phyloP scores from a whole-genome alignment of 2,329 filamentous ascomycete species.

The Sporothrix humicola region DNA sequence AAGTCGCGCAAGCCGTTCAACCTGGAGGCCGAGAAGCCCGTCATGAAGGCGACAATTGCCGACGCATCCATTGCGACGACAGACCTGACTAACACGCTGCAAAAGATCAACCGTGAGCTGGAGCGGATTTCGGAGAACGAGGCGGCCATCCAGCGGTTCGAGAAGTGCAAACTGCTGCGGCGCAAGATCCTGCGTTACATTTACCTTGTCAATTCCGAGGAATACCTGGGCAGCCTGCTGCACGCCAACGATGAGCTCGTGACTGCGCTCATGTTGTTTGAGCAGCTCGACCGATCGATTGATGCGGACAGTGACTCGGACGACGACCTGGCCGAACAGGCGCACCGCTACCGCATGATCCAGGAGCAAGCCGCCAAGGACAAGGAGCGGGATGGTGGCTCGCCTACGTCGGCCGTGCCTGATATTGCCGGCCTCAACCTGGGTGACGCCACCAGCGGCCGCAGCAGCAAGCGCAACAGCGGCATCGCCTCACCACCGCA shows the following conservation, averaged over 20 bases:
- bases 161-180: slow-evolving; percentile 83
- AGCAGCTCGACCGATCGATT: slow-evolving; percentile 87
- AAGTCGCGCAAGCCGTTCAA: slow-evolving; percentile 73
- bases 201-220: slow-evolving; percentile 85
- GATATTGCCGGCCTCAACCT: slow-evolving; percentile 56
- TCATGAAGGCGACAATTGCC: slow-evolving; percentile 87
- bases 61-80: slow-evolving; percentile 89
- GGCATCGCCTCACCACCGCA: slow-evolving; percentile 19
- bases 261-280: slow-evolving; percentile 88
- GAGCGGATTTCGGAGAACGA: slow-evolving; percentile 87
- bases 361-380: slow-evolving; percentile 52
- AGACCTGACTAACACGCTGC: slow-evolving; percentile 84
- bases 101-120: slow-evolving; percentile 86
- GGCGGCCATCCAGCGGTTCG: slow-evolving; percentile 76
- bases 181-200: slow-evolving; percentile 90
- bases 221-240: slow-evolving; percentile 88
- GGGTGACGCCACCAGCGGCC: slow-evolving; percentile 32
- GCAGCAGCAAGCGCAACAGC: slow-evolving; percentile 17
- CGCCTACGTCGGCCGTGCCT: slow-evolving; percentile 48
- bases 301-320: slow-evolving; percentile 76
- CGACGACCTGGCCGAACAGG: slow-evolving; percentile 70
- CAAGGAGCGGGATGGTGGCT: slow-evolving; percentile 54
- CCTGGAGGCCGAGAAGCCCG: slow-evolving; percentile 83
- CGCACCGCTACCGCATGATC: slow-evolving; percentile 60
- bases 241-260: slow-evolving; percentile 97